phyloP scores from a whole-genome alignment of 495 filamentous ascomycete genomes.

The Penicillium subrubescens region DNA sequence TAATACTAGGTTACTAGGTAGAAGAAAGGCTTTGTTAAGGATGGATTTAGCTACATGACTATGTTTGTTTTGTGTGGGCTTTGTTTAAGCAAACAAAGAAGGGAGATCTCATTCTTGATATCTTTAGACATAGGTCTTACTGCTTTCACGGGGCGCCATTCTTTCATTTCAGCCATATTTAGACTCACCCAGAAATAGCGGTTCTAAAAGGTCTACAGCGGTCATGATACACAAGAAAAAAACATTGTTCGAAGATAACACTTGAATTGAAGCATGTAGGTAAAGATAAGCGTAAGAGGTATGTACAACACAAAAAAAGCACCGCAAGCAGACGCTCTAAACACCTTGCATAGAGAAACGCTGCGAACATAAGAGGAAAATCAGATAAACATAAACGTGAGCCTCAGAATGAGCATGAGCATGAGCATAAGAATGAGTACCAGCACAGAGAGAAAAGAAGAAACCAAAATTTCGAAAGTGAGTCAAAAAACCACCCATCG shows the following conservation, averaged over 20 bases:
- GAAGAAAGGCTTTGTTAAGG: not conserved
- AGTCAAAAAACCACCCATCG: not conserved
- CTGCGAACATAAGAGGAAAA: slow-evolving; percentile 21
- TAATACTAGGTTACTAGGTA: too few species aligned
- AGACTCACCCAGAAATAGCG: not conserved
- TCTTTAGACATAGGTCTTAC: not conserved
- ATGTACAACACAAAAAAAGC: slow-evolving; percentile 32
- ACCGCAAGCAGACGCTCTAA: slow-evolving; percentile 34
- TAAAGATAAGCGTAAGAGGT: slow-evolving; percentile 22
- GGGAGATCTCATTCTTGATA: not conserved
- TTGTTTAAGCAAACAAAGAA: not conserved
- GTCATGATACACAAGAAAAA: too few species aligned
- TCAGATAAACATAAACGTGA: slow-evolving; percentile 9
- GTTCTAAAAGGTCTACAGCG: not conserved
- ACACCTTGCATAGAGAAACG: slow-evolving; percentile 35
- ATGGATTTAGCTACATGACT: not conserved
- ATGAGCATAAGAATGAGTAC: not conserved
- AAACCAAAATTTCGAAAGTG: not conserved
- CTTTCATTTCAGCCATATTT: not conserved
- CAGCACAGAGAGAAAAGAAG: not conserved
- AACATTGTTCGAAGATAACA: not conserved
- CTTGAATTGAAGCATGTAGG: slow-evolving; percentile 1
- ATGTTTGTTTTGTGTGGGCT: not conserved
- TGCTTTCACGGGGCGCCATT: not conserved
- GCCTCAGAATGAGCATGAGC: not conserved